Base-by-base conservation (phyloP, 352 stramenopile genomes). In the Pythium aquatile region DNA sequence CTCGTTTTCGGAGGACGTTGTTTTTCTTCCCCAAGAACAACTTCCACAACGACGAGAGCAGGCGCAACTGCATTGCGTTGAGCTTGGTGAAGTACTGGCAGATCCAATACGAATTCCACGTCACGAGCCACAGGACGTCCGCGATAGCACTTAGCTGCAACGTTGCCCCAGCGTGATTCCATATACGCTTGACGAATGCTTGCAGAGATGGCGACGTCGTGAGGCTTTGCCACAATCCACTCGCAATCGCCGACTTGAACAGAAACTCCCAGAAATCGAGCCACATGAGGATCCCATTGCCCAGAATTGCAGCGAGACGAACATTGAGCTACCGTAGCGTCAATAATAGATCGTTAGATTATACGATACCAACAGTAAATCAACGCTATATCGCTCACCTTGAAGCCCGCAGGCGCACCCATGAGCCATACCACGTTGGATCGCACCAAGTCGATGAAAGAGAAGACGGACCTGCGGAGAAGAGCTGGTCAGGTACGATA, bases 1-100 rank as follows among this genome's bases (percentile, higher is more conserved):
- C 94, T 53, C 96, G 90, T 40, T 93, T 81, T 16, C 94, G 84
- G 28, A 98, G 61, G 11, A 98, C 74, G 56, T 98, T 98, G 26
- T 89, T 86, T 69, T 98, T 98, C 70, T 97, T 97, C 24, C 96
- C 96, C 40, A 97, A 72, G 67, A 98, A 98, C 1, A 98, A 75
- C 49, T 94, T 88, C 84, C 91, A 98, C 0, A 98, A 72, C 24
- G 91, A 93, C 46, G 83, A 84, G 51, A 98, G 79, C 17, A 93
- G 61, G 1, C 74, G 74, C 47, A 91, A 85, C 61, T 98, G 88
- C 32, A 89, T 69, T 44, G 74, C 74, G 55, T 97, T 93, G 8
- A 97, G 74, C 64, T 89, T 87, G 35, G 85, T 82, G 52, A 98
- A 97, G 63, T 90, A 82, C 58, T 84, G 78, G 37, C 87, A 93